A percentile compares a stretch with the other conserved stretches of the same genome.
phyloP scores from a whole-genome alignment of 1,284 basidiomycete species.

The Sanghuangporus baumii region DNA sequence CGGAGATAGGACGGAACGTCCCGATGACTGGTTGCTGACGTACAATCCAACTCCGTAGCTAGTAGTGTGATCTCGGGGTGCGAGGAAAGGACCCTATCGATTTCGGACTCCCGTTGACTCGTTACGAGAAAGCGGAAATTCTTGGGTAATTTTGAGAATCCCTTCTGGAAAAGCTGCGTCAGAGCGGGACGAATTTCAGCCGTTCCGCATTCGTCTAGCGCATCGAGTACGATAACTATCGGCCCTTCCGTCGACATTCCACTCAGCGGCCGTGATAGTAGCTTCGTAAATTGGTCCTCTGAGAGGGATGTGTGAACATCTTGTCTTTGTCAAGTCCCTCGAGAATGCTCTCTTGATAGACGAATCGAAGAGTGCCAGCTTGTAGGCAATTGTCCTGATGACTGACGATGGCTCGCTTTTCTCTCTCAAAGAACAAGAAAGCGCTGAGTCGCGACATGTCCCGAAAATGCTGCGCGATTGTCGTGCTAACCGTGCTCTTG shows the following conservation, averaged over 20 bases:
- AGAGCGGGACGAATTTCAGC: no score
- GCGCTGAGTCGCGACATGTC: constrained; percentile 21
- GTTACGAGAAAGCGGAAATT: background rate
- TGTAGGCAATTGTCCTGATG: background rate
- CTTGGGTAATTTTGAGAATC: background rate
- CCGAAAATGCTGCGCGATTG: constrained; percentile 20
- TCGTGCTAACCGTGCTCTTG: constrained; percentile 23
- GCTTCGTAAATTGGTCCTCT: background rate
- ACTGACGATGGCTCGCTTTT: background rate
- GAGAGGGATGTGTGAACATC: background rate
- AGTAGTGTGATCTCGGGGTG: background rate
- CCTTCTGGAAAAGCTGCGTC: background rate
- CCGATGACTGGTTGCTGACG: background rate
- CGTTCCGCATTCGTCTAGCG: background rate
- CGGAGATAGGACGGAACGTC: background rate
- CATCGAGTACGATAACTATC: constrained; percentile 1
- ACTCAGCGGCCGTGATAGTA: no score
- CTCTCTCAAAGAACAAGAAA: constrained; percentile 26
- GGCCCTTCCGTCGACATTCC: no score
- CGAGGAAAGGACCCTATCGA: background rate
- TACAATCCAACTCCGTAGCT: background rate
- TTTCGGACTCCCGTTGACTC: background rate
- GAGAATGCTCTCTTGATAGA: background rate
- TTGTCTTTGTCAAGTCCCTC: constrained; percentile 1
- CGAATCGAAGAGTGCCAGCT: background rate